Percentiles rank a stretch among this genome's conserved stretches.
Conservation (phyloP, 2,329 filamentous ascomycete species). For the Macrophomina tecta region DNA sequence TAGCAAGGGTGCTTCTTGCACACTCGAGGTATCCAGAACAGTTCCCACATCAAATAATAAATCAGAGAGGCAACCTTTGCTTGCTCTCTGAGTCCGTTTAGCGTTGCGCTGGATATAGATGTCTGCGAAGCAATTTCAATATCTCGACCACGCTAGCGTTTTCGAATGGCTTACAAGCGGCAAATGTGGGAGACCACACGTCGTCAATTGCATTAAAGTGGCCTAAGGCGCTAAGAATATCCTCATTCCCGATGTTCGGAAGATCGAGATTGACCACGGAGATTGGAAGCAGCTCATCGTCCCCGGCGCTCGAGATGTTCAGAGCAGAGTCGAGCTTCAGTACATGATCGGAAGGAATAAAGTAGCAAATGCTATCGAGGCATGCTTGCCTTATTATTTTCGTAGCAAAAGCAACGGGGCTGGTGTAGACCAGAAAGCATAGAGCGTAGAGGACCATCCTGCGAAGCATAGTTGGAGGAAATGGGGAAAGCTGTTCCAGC, state of each 20-base stretch:
- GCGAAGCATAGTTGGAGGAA: conserved; percentile 34
- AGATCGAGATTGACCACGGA: background rate
- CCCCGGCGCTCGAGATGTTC: background rate
- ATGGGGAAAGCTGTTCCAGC: no score
- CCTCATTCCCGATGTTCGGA: background rate
- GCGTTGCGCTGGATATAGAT: background rate
- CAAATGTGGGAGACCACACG: background rate
- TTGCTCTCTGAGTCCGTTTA: background rate
- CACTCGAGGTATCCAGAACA: background rate
- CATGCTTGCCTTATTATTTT: background rate
- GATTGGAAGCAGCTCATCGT: background rate
- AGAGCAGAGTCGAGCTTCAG: background rate
- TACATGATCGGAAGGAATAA: background rate
- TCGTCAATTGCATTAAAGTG: background rate
- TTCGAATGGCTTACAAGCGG: background rate
- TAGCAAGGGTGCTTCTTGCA: background rate
- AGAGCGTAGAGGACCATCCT: conserved; percentile 31
- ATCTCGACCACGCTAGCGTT: background rate
- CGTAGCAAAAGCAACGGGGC: background rate
- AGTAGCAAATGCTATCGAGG: background rate
- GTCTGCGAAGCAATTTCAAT: background rate
- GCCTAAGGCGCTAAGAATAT: background rate
- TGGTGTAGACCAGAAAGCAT: background rate
- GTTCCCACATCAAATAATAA: background rate
- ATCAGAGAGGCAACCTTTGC: no score